Conservation (phyloP, 345 rosid genomes). For the Citrus cavaleriei region DNA sequence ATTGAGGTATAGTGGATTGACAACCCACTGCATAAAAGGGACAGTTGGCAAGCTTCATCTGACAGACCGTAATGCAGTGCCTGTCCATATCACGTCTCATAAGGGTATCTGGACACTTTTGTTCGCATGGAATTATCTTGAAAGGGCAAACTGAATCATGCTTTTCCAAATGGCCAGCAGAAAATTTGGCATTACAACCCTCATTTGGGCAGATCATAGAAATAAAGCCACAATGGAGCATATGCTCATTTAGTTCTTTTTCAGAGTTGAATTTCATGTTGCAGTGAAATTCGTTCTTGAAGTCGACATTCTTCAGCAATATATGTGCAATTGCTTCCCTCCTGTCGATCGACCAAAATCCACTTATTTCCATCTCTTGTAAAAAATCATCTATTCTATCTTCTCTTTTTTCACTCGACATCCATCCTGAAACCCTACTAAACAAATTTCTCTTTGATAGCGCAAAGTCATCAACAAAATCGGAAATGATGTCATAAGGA, state of each 20-base stretch:
- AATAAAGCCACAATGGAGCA: slow-evolving; percentile 49
- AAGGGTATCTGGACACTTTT: slow-evolving; percentile 54
- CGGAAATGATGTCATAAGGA: slow-evolving; percentile 68
- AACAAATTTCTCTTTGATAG: slow-evolving; percentile 64
- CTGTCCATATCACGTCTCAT: slow-evolving; percentile 88
- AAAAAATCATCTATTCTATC: slow-evolving; percentile 81
- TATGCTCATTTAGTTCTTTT: slow-evolving; percentile 54
- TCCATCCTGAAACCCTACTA: slow-evolving; percentile 82
- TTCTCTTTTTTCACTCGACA: slow-evolving; percentile 80
- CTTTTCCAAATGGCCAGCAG: slow-evolving; percentile 53
- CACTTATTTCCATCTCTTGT: slow-evolving; percentile 81
- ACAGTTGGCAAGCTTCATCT: slow-evolving; percentile 82
- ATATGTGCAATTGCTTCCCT: slow-evolving; percentile 56
- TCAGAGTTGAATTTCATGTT: slow-evolving; percentile 50
- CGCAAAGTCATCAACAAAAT: slow-evolving; percentile 69
- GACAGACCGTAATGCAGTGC: slow-evolving; percentile 86
- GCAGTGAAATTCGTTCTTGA: slow-evolving; percentile 61
- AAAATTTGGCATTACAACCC: slow-evolving; percentile 55
- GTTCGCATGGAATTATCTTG: slow-evolving; percentile 83
- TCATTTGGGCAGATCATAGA: slow-evolving; percentile 59
- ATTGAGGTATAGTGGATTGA: slow-evolving; percentile 47
- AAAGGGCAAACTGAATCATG: slow-evolving; percentile 76
- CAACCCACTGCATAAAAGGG: slow-evolving; percentile 80
- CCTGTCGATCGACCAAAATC: slow-evolving; percentile 66
- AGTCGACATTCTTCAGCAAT: slow-evolving; percentile 74